phyloP scores from a whole-genome alignment of 805 yeast species.

The Jamesozyma piceae region DNA sequence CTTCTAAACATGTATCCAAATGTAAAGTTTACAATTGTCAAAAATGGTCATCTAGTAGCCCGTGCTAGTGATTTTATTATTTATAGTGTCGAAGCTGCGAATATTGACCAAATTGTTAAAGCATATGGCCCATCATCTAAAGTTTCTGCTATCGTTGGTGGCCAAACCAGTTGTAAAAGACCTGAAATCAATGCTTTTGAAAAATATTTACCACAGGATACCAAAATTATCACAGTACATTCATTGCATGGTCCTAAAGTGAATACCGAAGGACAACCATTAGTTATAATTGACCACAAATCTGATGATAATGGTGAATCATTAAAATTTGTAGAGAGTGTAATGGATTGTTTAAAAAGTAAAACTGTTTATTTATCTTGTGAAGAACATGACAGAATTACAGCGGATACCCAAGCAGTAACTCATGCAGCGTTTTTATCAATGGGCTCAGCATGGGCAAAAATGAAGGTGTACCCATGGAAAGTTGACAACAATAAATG shows the following conservation, averaged over 20 bases:
- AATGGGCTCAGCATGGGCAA: slow-evolving; percentile 96
- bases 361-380: slow-evolving; percentile 70
- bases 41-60: slow-evolving; percentile 77
- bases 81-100: slow-evolving; percentile 89
- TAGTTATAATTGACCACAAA: slow-evolving; percentile 74
- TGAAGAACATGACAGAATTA: slow-evolving; percentile 84
- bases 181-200: slow-evolving; percentile 88
- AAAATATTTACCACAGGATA: slow-evolving; percentile 61
- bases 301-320: slow-evolving; percentile 36
- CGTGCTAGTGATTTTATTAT: slow-evolving; percentile 73
- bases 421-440: slow-evolving; percentile 95
- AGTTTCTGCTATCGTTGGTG: slow-evolving; percentile 88
- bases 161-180: slow-evolving; percentile 91
- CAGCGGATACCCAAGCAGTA: slow-evolving; percentile 98
- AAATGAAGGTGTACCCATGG: slow-evolving; percentile 84
- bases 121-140: slow-evolving; percentile 82
- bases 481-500: slow-evolving; percentile 41
- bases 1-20: slow-evolving; percentile 34
- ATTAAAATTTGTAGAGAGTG: slow-evolving; percentile 48
- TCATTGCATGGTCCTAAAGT: slow-evolving; percentile 93
- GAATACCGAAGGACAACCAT: slow-evolving; percentile 81
- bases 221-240: slow-evolving; percentile 77
- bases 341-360: slow-evolving; percentile 68
- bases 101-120: slow-evolving; percentile 60
- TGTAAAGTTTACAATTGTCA: slow-evolving; percentile 46